phyloP scores from a whole-genome alignment of 345 rosid genomes.

The Populus pruinosa region DNA sequence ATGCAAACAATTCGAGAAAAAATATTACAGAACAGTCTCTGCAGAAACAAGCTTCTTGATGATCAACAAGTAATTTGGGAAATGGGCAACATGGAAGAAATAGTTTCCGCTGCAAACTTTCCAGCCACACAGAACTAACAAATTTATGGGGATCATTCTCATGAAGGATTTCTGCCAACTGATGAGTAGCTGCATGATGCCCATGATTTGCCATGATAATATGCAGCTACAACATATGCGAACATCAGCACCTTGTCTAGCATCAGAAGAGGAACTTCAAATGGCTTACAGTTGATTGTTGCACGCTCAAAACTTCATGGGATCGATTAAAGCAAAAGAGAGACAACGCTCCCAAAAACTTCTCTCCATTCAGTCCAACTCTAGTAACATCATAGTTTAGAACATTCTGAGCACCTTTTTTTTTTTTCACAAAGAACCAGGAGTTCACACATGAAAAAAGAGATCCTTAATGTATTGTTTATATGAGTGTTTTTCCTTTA shows the following conservation, averaged over 20 bases:
- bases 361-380: background rate
- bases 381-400: background rate
- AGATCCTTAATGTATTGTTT: background rate
- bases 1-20: conserved; percentile 33
- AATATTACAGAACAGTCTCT: conserved; percentile 24
- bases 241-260: background rate
- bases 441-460: background rate
- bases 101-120: background rate
- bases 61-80: background rate
- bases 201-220: background rate
- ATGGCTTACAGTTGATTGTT: background rate
- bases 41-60: background rate
- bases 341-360: background rate
- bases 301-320: background rate
- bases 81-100: background rate
- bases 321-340: background rate
- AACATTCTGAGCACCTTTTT: background rate
- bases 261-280: background rate
- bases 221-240: background rate
- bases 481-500: background rate
- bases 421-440: background rate
- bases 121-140: background rate
- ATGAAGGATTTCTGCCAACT: background rate
- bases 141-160: background rate
- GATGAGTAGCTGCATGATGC: background rate